Evolutionary conservation across 345 rosid species (phyloP).

Genomic region (Triadica sebifera): DNA sequence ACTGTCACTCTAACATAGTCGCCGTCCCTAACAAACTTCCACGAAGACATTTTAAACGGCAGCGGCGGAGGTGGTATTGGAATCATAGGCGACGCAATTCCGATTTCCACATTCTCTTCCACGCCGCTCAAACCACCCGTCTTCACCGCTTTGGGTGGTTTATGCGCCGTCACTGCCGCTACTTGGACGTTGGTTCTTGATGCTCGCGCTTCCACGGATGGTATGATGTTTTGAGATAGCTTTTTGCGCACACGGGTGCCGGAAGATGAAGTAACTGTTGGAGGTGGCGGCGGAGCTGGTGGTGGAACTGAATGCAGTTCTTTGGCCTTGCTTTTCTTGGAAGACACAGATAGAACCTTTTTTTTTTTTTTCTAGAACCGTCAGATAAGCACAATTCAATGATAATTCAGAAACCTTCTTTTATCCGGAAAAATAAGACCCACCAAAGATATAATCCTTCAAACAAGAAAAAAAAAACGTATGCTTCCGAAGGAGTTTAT

Average conservation of each 20-base stretch:
- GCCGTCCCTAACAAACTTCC: conserved; percentile 58
- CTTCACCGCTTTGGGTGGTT: conserved; percentile 32
- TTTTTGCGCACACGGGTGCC: not conserved
- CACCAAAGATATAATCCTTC: not conserved
- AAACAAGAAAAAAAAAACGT: not conserved
- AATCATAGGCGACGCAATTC: conserved; percentile 51
- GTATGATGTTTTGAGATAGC: too few relatives aligned
- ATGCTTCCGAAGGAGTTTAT: not conserved
- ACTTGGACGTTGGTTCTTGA: conserved; percentile 31
- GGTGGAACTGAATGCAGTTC: conserved; percentile 35
- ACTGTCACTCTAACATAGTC: conserved; percentile 65
- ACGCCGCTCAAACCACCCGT: conserved; percentile 20
- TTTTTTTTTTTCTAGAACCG: not conserved
- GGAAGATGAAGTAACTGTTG: conserved; percentile 18
- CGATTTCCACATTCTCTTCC: conserved; percentile 34
- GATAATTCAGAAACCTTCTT: not conserved
- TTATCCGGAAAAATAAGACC: not conserved
- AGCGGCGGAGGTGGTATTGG: conserved; percentile 75
- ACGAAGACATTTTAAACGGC: conserved; percentile 63
- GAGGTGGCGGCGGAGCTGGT: conserved; percentile 59
- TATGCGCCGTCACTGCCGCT: conserved; percentile 27
- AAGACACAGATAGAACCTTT: not conserved
- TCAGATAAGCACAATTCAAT: not conserved
- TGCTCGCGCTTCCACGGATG: conserved; percentile 26
- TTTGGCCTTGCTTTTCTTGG: conserved; percentile 57